Percentiles rank a stretch among this genome's conserved stretches.
phyloP scores from a whole-genome alignment of 192 early-diverging fungal genomes.

The Backusella mclennaniae region DNA sequence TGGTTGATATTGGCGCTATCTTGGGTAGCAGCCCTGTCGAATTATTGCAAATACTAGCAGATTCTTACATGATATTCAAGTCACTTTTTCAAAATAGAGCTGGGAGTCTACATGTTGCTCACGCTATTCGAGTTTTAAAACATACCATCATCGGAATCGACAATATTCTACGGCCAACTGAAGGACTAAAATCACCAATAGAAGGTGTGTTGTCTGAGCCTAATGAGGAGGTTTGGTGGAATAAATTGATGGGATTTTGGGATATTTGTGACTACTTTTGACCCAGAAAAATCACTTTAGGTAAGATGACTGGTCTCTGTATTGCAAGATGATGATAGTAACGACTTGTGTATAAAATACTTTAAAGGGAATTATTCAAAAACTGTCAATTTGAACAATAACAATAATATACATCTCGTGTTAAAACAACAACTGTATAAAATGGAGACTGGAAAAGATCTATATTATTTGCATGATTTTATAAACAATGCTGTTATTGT shows the following conservation, averaged over 20 bases:
- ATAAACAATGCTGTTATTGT: background rate
- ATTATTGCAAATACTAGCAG: background rate
- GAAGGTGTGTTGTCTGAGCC: background rate
- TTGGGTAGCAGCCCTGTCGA: background rate
- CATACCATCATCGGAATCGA: conserved; percentile 4
- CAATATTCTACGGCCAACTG: conserved; percentile 11
- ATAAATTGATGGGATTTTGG: background rate
- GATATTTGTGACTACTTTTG: conserved; percentile 16
- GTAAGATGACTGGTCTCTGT: background rate
- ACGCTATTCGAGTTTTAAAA: background rate
- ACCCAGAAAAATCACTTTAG: conserved; percentile 12
- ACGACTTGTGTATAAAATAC: background rate
- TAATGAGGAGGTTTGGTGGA: background rate
- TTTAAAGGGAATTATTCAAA: background rate
- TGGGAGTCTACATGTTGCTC: background rate
- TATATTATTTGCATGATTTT: background rate
- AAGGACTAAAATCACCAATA: background rate
- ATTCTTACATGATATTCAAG: conserved; percentile 9
- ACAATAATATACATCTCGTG: background rate
- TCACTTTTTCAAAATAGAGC: background rate
- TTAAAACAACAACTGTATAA: background rate
- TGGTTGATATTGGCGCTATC: background rate
- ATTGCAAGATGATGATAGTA: too few species aligned
- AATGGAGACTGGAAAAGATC: background rate
- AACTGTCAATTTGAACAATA: too few species aligned